These are phyloP conservation scores for Durusdinium trenchii DNA, from an alignment of 73 alveolate genomes.

Conservation along the genomic window DNA sequence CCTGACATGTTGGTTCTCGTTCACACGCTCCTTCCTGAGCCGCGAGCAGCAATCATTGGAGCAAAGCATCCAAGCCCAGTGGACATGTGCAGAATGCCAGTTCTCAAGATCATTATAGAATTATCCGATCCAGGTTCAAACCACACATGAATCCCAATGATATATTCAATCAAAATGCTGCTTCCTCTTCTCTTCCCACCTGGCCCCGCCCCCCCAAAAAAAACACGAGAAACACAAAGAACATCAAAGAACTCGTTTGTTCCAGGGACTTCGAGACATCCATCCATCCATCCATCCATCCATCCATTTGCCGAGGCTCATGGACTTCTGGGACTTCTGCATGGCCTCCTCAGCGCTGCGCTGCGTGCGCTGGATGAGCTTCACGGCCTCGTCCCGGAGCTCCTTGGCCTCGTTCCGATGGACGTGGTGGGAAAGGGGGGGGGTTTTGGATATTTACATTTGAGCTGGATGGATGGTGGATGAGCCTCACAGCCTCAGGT, in stretches of 20 bases:
- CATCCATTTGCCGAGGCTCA: no score
- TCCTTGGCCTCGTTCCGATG: no score
- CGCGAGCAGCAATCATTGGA: neutral
- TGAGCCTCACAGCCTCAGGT: no score
- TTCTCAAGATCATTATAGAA: neutral
- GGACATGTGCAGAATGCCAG: neutral
- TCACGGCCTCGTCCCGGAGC: slow-evolving; percentile 75
- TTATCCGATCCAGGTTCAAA: neutral
- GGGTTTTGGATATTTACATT: no score
- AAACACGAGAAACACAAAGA: neutral
- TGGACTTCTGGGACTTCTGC: slow-evolving; percentile 22
- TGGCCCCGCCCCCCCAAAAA: neutral
- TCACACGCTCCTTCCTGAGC: neutral
- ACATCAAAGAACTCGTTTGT: neutral
- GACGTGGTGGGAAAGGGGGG: no score
- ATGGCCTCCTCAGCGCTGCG: slow-evolving; percentile 78
- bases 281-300: slow-evolving; percentile 11
- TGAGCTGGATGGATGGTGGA: no score
- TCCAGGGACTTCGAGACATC: slow-evolving; percentile 5
- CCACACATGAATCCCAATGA: neutral
- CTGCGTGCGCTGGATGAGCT: slow-evolving; percentile 74
- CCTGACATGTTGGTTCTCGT: no score
- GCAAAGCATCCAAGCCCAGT: neutral
- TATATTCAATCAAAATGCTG: neutral
- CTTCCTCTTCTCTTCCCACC: neutral